These are phyloP conservation scores for Calonectria pseudoturangicola DNA, from an alignment of 2,329 filamentous ascomycete species.

Conservation along the genomic window DNA sequence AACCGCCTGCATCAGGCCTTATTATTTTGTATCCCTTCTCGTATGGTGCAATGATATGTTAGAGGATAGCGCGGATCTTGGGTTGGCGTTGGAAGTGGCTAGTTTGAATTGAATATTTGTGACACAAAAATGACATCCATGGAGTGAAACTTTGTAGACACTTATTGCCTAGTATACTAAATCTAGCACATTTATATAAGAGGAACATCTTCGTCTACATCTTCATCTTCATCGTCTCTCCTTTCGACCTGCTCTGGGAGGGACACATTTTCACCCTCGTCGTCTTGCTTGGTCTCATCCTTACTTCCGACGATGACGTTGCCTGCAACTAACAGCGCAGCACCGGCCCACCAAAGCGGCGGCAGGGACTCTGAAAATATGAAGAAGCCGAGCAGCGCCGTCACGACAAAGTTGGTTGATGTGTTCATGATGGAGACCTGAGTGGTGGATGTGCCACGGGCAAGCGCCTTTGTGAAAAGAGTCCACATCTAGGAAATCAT, in stretches of 20 bases:
- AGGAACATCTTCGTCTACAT: slow-evolving; percentile 42
- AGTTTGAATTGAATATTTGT: slow-evolving; percentile 39
- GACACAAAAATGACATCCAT: background rate
- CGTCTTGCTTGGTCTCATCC: slow-evolving; percentile 68
- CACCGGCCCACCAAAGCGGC: slow-evolving; percentile 85
- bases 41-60: slow-evolving; percentile 40
- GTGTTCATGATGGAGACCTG: slow-evolving; percentile 90
- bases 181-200: background rate
- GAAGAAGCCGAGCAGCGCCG: slow-evolving; percentile 80
- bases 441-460: slow-evolving; percentile 83
- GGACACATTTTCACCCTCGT: slow-evolving; percentile 55
- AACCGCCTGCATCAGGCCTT: slow-evolving; percentile 5
- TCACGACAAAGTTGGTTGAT: slow-evolving; percentile 87
- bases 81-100: slow-evolving; percentile 49
- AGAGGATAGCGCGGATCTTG: slow-evolving; percentile 46
- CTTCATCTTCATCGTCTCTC: slow-evolving; percentile 58
- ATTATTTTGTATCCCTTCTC: slow-evolving; percentile 24
- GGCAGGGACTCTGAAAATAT: slow-evolving; percentile 84
- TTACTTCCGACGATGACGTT: slow-evolving; percentile 86
- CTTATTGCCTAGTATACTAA: background rate
- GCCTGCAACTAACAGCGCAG: slow-evolving; percentile 81
- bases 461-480: slow-evolving; percentile 86
- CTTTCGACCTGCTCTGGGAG: slow-evolving; percentile 53
- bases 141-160: background rate
- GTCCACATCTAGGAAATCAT: slow-evolving; percentile 80